Conservation (phyloP, 495 filamentous ascomycete species). For the Massariosphaeria phaeospora region DNA sequence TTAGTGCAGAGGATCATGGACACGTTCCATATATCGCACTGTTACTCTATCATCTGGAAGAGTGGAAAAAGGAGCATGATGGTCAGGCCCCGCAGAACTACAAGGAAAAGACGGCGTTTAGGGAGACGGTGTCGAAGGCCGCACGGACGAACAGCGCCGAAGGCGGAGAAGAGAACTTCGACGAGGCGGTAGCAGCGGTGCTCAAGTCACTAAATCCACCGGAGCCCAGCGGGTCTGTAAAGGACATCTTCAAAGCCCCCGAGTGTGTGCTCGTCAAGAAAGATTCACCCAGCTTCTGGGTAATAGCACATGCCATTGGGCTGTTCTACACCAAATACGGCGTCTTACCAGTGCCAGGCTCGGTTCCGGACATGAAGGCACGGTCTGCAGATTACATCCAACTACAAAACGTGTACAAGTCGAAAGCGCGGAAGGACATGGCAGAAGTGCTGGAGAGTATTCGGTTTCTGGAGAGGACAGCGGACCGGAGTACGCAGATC, state of each 20-base stretch:
- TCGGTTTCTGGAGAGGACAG: conserved; percentile 52
- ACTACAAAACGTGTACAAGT: conserved; percentile 91
- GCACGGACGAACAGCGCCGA: conserved; percentile 72
- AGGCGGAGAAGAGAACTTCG: conserved; percentile 94
- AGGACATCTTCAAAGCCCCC: conserved; percentile 69
- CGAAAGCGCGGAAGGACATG: conserved; percentile 74
- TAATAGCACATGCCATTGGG: conserved; percentile 76
- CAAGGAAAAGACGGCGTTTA: conserved; percentile 82
- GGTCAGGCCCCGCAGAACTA: conserved; percentile 67
- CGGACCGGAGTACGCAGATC: conserved; percentile 49
- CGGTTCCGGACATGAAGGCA: conserved; percentile 96
- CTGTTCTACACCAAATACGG: conserved; percentile 66
- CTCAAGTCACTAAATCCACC: conserved; percentile 71
- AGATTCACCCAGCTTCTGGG: conserved; percentile 67
- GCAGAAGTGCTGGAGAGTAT: conserved; percentile 71
- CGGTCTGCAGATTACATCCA: conserved; percentile 85
- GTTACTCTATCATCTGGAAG: conserved; percentile 76
- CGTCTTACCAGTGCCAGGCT: conserved; percentile 77
- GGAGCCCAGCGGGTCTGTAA: conserved; percentile 60
- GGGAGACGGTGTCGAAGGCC: conserved; percentile 58
- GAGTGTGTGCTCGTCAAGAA: conserved; percentile 49
- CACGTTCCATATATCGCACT: conserved; percentile 87
- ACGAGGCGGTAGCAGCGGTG: conserved; percentile 83
- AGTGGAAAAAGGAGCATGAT: conserved; percentile 72
- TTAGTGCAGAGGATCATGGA: conserved; percentile 80